Base-by-base conservation (phyloP, 306 rosid species). In the Mimosa pudica region DNA sequence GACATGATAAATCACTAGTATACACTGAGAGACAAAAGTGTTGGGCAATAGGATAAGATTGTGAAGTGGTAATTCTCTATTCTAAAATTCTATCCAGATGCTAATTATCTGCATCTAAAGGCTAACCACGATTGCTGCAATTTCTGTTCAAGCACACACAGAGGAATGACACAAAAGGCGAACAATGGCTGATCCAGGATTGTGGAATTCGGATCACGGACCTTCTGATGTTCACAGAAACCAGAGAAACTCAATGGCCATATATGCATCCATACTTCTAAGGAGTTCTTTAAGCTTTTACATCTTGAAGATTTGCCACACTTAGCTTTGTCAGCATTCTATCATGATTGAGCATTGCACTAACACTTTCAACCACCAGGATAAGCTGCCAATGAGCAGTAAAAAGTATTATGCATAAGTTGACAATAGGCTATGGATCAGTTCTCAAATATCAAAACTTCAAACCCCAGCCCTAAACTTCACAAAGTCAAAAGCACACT, bases 321-420 rank as follows among this genome's bases (percentile, higher is more conserved):
- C 81, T 81, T 32, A 83, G 71, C 83, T 84, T 90, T 70, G 79
- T 78, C 49, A 90, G 83, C 80, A 82, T 89, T 82, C 91, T 77
- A 62, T 90, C 95, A 32, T 90, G 91, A 82, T 87, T 90, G 46
- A 89, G 91, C 89, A 89, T 87, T 36, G 67, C 67, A 61, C 67
- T 61, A 9, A 84, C 89, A 79, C 95, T 84, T 85, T 90, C 91
- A 82, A 61, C 88, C 88, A 89, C 92, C 86, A 90, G 76, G 70
- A 85, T 36, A 61, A 90, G 85, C 94, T 90, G 89, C 86, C 84
- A 62, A 76, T 24, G 10, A 17, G n/a, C 49, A 6, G 54, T 20
- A 16, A 61, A 13, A 62, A 8, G 44, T 10, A 60, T 17, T 17
- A 47, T 9, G 36, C 24, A 52, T 54, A 54, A 54, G 65, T n/a